A percentile compares a stretch with the other conserved stretches of the same genome.
phyloP scores from a whole-genome alignment of 805 yeast species.

The Torulaspora maleeae region DNA sequence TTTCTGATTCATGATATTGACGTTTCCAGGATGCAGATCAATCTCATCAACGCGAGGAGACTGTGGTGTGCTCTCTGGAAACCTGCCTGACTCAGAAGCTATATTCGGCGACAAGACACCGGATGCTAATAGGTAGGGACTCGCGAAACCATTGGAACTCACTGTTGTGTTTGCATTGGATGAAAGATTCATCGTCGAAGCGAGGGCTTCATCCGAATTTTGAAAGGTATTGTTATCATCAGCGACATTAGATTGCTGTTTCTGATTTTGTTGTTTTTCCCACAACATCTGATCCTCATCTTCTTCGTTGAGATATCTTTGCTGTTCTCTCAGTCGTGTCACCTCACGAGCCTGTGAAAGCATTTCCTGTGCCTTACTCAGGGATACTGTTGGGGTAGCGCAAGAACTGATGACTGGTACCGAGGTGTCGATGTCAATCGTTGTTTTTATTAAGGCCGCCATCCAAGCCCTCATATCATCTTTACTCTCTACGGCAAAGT shows the following conservation, averaged over 20 bases:
- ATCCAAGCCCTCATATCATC: constrained; percentile 96
- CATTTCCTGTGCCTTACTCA: constrained; percentile 81
- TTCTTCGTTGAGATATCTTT: constrained; percentile 27
- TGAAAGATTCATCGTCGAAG: constrained; percentile 14
- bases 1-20: not conserved
- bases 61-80: constrained; percentile 10
- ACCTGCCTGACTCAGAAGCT: constrained; percentile 12
- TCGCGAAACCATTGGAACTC: constrained; percentile 49
- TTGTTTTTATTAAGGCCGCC: constrained; percentile 90
- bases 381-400: constrained; percentile 89
- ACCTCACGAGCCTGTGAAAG: constrained; percentile 78
- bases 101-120: constrained; percentile 52
- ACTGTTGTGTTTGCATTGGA: constrained; percentile 22
- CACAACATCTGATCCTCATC: constrained; percentile 31
- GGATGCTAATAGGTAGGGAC: constrained; percentile 64
- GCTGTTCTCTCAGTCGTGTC: constrained; percentile 51
- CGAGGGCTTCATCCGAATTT: constrained; percentile 15
- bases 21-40: not conserved
- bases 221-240: constrained; percentile 11
- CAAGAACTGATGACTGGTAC: constrained; percentile 91
- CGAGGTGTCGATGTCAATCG: constrained; percentile 90
- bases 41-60: constrained; percentile 1
- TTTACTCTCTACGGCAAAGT: constrained; percentile 86
- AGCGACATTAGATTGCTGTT: constrained; percentile 7
- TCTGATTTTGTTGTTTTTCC: constrained; percentile 30